Percentiles rank a stretch among this genome's conserved stretches.
These are phyloP conservation scores for Pueraria montana DNA, from an alignment of 306 rosid genomes.

Conservation along the genomic window DNA sequence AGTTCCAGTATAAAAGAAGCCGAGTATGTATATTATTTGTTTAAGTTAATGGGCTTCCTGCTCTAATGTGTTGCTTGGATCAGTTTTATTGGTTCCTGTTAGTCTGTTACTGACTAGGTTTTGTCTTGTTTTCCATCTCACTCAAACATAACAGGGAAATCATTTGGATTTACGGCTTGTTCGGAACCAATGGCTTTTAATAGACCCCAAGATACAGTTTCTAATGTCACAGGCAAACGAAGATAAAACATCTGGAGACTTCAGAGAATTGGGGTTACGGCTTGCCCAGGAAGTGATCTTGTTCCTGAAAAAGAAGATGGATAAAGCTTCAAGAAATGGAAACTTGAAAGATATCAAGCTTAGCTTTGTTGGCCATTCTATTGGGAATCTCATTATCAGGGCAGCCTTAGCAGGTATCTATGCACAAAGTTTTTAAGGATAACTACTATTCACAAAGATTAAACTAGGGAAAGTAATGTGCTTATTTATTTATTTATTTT, in stretches of 20 bases:
- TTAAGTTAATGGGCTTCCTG: conserved; percentile 23
- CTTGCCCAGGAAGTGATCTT: conserved; percentile 89
- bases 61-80: conserved; percentile 26
- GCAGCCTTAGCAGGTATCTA: conserved; percentile 86
- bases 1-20: conserved; percentile 16
- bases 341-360: conserved; percentile 71
- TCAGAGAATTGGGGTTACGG: conserved; percentile 96
- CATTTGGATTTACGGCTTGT: conserved; percentile 96
- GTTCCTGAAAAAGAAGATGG: conserved; percentile 87
- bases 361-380: conserved; percentile 98
- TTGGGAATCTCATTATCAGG: conserved; percentile 91
- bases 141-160: conserved; percentile 78
- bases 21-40: not conserved
- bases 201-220: conserved; percentile 91
- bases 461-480: conserved; percentile 19
- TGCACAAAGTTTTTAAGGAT: conserved; percentile 8
- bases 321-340: conserved; percentile 77
- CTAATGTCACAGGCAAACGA: conserved; percentile 95
- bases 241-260: conserved; percentile 90
- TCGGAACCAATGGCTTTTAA: conserved; percentile 95
- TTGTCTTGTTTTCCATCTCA: conserved; percentile 12
- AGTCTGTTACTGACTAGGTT: not conserved
- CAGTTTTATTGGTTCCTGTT: conserved; percentile 19
- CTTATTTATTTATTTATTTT: not conserved
- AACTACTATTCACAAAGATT: conserved; percentile 31